Conservation (phyloP, 129 eudicot genomes). For the Centrapalus pauciflorus region DNA sequence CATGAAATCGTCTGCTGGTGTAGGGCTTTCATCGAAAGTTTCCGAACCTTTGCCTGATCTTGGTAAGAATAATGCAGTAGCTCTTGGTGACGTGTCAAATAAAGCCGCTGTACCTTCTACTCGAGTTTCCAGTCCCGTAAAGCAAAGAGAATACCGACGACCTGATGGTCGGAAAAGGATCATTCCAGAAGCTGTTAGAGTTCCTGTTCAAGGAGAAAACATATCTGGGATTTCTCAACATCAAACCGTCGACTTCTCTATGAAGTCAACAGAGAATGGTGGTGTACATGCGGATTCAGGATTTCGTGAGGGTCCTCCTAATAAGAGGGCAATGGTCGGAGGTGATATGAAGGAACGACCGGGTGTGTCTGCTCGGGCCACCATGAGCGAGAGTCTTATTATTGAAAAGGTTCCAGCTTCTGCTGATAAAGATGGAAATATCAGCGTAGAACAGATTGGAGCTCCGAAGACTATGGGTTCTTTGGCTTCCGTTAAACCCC, state of each 20-base stretch:
- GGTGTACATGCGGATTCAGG: conserved; percentile 24
- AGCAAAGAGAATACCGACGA: conserved; percentile 92
- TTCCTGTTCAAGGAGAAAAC: conserved; percentile 55
- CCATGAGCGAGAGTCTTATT: conserved; percentile 80
- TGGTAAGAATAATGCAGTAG: conserved; percentile 41
- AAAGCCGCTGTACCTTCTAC: conserved; percentile 33
- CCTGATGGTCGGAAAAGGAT: conserved; percentile 97
- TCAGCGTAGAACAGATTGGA: conserved; percentile 51
- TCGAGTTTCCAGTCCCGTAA: conserved; percentile 73
- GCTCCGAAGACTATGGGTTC: conserved; percentile 32
- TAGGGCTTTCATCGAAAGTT: conserved; percentile 32
- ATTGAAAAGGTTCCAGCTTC: conserved; percentile 76
- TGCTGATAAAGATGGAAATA: conserved; percentile 51
- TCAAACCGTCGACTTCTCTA: conserved; percentile 46
- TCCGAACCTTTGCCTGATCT: conserved; percentile 40
- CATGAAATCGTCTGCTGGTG: conserved; percentile 41
- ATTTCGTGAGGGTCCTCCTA: conserved; percentile 44
- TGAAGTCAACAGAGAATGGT: conserved; percentile 43
- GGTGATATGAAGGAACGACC: conserved; percentile 50
- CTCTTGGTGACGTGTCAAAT: conserved; percentile 35
- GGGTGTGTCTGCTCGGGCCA: conserved; percentile 75
- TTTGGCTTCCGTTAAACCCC: conserved; percentile 27
- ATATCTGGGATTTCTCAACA: conserved; percentile 37
- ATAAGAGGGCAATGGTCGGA: conserved; percentile 49
- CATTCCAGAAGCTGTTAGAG: conserved; percentile 92